phyloP scores from a whole-genome alignment of 257 asterid genomes.

The Scutellaria barbata region DNA sequence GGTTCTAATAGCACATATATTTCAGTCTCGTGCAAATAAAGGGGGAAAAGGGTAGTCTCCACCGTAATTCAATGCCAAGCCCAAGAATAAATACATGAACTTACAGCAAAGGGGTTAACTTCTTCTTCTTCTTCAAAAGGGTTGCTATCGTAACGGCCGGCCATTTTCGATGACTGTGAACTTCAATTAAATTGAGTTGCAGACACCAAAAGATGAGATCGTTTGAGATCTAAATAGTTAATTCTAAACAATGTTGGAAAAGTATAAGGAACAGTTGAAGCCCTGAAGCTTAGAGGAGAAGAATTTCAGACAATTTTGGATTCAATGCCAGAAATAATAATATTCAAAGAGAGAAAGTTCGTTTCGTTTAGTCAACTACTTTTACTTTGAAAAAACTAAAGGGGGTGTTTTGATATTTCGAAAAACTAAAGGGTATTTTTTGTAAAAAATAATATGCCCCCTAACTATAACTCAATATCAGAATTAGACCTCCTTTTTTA shows the following conservation, averaged over 20 bases:
- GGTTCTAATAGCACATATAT: conserved; percentile 5
- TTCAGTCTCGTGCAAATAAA: conserved; percentile 24
- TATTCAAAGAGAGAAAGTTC: conserved; percentile 11
- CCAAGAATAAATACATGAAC: conserved; percentile 18
- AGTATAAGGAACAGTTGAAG: conserved; percentile 18
- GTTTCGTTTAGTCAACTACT: conserved; percentile 31
- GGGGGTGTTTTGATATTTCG: conserved; percentile 7
- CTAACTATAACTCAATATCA: conserved; percentile 5
- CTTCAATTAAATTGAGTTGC: conserved; percentile 27
- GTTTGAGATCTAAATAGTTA: conserved; percentile 19
- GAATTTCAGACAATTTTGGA: conserved; percentile 33
- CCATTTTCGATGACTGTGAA: conserved; percentile 43
- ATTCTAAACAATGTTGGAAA: conserved; percentile 15
- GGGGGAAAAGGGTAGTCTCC: not conserved
- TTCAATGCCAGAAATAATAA: conserved; percentile 29
- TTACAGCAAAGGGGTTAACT: conserved; percentile 66
- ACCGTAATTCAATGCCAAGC: not conserved
- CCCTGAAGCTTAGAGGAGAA: conserved; percentile 39
- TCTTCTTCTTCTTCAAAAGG: conserved; percentile 66
- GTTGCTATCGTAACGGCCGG: conserved; percentile 70
- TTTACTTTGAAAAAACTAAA: conserved; percentile 29
- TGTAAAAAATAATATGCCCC: conserved; percentile 12
- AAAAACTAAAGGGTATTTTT: not conserved
- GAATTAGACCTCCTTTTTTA: not conserved
- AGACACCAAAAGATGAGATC: conserved; percentile 1